Evolutionary conservation across 495 filamentous ascomycete species (phyloP).

Genomic region (Aspergillus heteromorphus): DNA sequence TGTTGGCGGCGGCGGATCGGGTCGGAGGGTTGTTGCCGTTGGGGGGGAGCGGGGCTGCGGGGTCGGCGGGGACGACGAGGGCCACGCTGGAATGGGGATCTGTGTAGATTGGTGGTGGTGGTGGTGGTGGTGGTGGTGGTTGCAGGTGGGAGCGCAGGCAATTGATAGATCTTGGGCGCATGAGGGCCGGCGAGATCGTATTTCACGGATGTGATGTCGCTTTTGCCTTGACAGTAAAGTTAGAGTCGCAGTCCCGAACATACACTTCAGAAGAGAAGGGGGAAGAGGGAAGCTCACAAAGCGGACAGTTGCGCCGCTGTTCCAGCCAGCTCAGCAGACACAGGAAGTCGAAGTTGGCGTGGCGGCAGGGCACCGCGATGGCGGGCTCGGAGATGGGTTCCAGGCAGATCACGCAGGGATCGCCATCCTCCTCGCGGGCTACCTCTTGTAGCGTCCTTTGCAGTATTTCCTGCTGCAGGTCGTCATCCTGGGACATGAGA

Average conservation of each 20-base stretch:
- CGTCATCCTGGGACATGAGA: slow-evolving; percentile 38
- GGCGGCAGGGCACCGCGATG: slow-evolving; percentile 66
- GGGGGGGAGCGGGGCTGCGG: slow-evolving; percentile 12
- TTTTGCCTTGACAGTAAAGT: slow-evolving; percentile 46
- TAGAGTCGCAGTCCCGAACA: background rate
- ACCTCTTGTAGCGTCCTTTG: slow-evolving; percentile 41
- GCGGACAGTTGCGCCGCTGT: slow-evolving; percentile 64
- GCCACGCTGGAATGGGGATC: slow-evolving; percentile 9
- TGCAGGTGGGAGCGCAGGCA: slow-evolving; percentile 24
- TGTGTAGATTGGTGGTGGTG: background rate
- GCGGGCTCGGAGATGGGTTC: slow-evolving; percentile 67
- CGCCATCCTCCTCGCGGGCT: slow-evolving; percentile 29
- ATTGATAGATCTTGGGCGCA: slow-evolving; percentile 51
- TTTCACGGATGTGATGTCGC: slow-evolving; percentile 59
- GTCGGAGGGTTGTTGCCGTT: slow-evolving; percentile 38
- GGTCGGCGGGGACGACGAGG: slow-evolving; percentile 22
- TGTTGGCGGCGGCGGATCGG: slow-evolving; percentile 63
- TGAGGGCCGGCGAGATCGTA: slow-evolving; percentile 52
- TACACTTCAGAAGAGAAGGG: background rate
- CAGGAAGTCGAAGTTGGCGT: slow-evolving; percentile 76
- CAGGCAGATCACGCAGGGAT: slow-evolving; percentile 61
- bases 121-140: background rate
- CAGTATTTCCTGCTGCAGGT: slow-evolving; percentile 38
- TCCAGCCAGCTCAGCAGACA: slow-evolving; percentile 82
- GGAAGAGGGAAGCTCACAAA: slow-evolving; percentile 49